Evolutionary conservation across 306 rosid species (phyloP), one percentile per base, ranked within the genome.

Genomic region (Mimosa bimucronata): DNA sequence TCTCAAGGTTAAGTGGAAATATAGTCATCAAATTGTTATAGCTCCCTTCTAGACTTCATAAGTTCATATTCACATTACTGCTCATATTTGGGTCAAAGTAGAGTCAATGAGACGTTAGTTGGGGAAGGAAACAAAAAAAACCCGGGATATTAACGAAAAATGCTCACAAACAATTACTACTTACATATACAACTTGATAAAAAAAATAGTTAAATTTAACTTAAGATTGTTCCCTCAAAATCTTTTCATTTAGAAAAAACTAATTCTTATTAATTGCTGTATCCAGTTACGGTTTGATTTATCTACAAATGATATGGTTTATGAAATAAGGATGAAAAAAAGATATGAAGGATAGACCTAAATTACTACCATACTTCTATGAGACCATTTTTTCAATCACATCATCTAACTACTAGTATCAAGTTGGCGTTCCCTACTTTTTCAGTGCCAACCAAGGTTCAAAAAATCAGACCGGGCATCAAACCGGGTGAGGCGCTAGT

Each of bases 351-450:
- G 12, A 28, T 28, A 73, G 31, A 15, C n/a, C 3, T 34, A 2
- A 11, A 73, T 34, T 21, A 53, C n/a, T 73, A 34, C 13, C 10
- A 34, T 3, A 73, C 30, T 21, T n/a, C 1, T 37, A 19, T n/a
- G 45, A 21, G 29, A 7, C 66, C 50, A 4, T 4, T n/a, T 73
- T 21, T 34, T 53, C 23, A 55, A 53, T 19, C 29, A 8, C 64
- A 50, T 62, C 38, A 52, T 14, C 31, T 25, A 34, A 50, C 29
- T 16, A n/a, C n/a, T n/a, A n/a, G n/a, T n/a, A 28, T 30, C 64
- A 38, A 26, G 55, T 60, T 15, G 52, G 52, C 41, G 38, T 75
- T 16, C 69, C 74, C 40, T 48, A 21, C 65, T 34, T 62, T 61
- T 44, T 31, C 14, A 26, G 21, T 52, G 21, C 74, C 42, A 70